Evolutionary conservation across 2,329 filamentous ascomycete genomes (phyloP).

Genomic region (Neonectria coccinea): DNA sequence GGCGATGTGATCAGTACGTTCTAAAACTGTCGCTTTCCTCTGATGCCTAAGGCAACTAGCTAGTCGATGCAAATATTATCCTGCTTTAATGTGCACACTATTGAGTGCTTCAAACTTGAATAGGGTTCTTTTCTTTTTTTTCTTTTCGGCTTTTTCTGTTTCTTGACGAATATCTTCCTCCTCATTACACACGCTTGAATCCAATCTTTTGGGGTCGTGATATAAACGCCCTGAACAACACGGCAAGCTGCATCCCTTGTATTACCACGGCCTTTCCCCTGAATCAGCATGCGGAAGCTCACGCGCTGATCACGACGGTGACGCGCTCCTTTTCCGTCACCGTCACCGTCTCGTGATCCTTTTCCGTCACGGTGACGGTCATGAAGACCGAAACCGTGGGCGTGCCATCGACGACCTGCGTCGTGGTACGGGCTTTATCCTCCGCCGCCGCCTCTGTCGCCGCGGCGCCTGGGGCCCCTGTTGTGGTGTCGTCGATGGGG

Average conservation of each 20-base stretch:
- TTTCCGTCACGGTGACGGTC: conserved; percentile 53
- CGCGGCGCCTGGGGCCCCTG: conserved; percentile 12
- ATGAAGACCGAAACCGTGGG: conserved; percentile 52
- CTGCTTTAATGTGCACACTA: conserved; percentile 17
- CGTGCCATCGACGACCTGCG: conserved; percentile 47
- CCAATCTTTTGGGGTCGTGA: background rate
- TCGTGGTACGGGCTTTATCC: conserved; percentile 34
- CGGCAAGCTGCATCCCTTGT: conserved; percentile 2
- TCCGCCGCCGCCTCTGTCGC: conserved; percentile 27
- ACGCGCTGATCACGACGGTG: conserved; percentile 48
- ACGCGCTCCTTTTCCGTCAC: conserved; percentile 47
- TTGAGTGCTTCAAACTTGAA: conserved; percentile 7
- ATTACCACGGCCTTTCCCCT: conserved; percentile 16
- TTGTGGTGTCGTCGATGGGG: conserved; percentile 41
- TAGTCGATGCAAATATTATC: conserved; percentile 3
- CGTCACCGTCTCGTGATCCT: conserved; percentile 41
- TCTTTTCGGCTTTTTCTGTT: conserved; percentile 1
- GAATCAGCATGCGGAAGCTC: conserved; percentile 1
- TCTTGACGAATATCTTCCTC: conserved; percentile 11
- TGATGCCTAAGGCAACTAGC: background rate
- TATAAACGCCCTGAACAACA: conserved; percentile 7
- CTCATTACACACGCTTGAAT: conserved; percentile 13
- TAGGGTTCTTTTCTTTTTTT: background rate
- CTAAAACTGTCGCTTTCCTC: conserved; percentile 14
- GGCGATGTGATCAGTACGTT: conserved; percentile 20